Conservation (phyloP, 176 grass and related monocot genomes). For the Calamus simplicifolius region DNA sequence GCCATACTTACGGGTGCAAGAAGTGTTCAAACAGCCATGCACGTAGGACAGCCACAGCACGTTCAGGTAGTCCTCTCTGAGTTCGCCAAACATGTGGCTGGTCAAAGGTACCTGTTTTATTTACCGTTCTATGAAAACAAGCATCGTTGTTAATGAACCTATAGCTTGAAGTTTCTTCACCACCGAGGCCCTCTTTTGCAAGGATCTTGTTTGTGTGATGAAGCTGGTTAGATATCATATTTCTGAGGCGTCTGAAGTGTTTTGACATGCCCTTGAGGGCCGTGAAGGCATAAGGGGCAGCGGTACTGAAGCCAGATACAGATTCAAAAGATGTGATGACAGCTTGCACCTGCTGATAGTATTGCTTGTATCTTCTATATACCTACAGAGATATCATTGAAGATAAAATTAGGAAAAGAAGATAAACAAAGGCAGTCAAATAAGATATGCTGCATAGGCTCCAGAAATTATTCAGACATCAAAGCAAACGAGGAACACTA, state of each 20-base stretch:
- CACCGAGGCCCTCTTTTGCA: neutral
- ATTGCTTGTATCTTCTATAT: constrained; percentile 15
- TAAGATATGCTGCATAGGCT: too few species aligned
- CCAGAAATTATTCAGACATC: too few species aligned
- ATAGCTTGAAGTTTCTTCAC: neutral
- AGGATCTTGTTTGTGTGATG: neutral
- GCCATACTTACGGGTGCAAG: constrained; percentile 14
- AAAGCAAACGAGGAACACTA: too few species aligned
- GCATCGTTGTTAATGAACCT: neutral
- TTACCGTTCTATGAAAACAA: neutral
- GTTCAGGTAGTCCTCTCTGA: constrained; percentile 12
- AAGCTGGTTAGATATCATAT: constrained; percentile 7
- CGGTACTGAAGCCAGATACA: neutral
- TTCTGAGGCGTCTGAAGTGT: constrained; percentile 5
- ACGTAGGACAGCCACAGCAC: constrained; percentile 3
- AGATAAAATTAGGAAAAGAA: too few species aligned
- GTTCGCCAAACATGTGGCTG: constrained; percentile 12
- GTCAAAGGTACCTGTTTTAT: neutral
- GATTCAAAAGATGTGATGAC: constrained; percentile 14
- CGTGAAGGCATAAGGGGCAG: constrained; percentile 3
- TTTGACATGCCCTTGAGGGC: constrained; percentile 11
- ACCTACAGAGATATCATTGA: constrained; percentile 1
- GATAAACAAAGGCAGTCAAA: too few species aligned
- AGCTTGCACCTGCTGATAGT: constrained; percentile 13
- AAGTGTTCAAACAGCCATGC: constrained; percentile 21